Evolutionary conservation across 441 rosid genomes (phyloP).

Genomic region (Arabidopsis lyrata): DNA sequence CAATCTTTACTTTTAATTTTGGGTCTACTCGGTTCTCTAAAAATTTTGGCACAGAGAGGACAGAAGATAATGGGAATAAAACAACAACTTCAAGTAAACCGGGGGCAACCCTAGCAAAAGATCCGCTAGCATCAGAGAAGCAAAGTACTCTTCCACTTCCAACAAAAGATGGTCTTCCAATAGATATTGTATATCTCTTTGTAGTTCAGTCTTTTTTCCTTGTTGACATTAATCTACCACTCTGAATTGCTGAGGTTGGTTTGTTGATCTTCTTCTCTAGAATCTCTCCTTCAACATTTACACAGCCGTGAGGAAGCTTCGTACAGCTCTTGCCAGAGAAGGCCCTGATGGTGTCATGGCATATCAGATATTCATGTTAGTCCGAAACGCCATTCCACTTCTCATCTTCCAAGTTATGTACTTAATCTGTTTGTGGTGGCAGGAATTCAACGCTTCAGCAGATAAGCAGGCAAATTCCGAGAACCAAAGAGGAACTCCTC

Average conservation of each 20-base stretch:
- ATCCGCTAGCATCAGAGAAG: slow-evolving; percentile 57
- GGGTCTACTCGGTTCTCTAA: not conserved
- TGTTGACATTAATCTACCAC: slow-evolving; percentile 29
- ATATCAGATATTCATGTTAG: slow-evolving; percentile 93
- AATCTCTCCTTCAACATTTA: slow-evolving; percentile 74
- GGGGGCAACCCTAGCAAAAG: slow-evolving; percentile 74
- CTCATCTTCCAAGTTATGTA: slow-evolving; percentile 17
- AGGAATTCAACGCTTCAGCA: slow-evolving; percentile 84
- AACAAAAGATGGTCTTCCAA: slow-evolving; percentile 49
- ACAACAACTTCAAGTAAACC: slow-evolving; percentile 48
- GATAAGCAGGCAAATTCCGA: slow-evolving; percentile 78
- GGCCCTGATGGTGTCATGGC: slow-evolving; percentile 83
- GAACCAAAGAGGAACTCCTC: slow-evolving; percentile 91
- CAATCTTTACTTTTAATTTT: not conserved
- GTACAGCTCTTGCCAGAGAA: slow-evolving; percentile 81
- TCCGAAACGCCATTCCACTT: slow-evolving; percentile 10
- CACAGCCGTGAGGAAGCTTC: slow-evolving; percentile 76
- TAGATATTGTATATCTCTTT: slow-evolving; percentile 65
- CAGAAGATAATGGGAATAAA: slow-evolving; percentile 2
- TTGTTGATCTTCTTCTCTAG: slow-evolving; percentile 47
- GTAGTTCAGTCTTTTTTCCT: slow-evolving; percentile 6
- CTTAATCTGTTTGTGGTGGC: slow-evolving; percentile 39
- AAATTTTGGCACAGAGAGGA: slow-evolving; percentile 7
- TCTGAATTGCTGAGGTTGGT: slow-evolving; percentile 24
- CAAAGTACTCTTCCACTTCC: slow-evolving; percentile 54